A percentile compares a stretch with the other conserved stretches of the same genome.
phyloP scores from a whole-genome alignment of 192 early-diverging fungal species.

The Gorgonomyces haynaldii region DNA sequence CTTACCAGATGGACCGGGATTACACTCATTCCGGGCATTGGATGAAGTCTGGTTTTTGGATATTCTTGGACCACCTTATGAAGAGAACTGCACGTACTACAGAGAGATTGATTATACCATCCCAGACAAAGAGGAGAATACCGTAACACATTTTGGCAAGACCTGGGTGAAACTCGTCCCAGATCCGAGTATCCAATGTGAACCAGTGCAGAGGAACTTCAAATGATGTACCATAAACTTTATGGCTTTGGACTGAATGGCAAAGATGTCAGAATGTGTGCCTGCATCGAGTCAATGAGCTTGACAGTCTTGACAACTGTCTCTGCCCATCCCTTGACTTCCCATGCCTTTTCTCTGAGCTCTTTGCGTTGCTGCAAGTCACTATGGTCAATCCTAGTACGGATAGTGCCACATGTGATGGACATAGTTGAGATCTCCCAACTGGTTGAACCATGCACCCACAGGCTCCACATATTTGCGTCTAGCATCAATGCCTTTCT shows the following conservation, averaged over 20 bases:
- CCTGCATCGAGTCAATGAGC: not conserved
- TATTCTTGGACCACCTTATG: conserved; percentile 35
- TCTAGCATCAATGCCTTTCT: conserved; percentile 75
- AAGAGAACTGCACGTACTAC: conserved; percentile 26
- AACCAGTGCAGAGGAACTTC: no score
- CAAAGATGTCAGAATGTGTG: no score
- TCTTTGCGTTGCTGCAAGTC: conserved; percentile 80
- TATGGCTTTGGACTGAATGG: no score
- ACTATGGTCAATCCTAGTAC: conserved; percentile 38
- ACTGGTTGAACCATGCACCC: conserved; percentile 93
- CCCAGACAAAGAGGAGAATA: no score
- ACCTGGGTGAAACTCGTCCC: no score
- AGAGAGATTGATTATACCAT: no score
- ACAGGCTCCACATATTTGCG: conserved; percentile 81
- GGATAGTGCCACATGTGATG: conserved; percentile 91
- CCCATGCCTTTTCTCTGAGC: conserved; percentile 83
- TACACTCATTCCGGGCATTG: conserved; percentile 27
- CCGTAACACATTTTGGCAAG: no score
- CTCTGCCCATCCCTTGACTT: conserved; percentile 86
- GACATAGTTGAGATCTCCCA: conserved; percentile 75
- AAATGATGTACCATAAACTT: no score
- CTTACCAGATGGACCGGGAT: conserved; percentile 10
- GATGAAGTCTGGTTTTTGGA: conserved; percentile 30
- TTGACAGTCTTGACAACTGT: conserved; percentile 79
- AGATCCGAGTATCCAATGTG: no score